phyloP scores from a whole-genome alignment of 495 filamentous ascomycete genomes.

The Bryoglossum gracile region DNA sequence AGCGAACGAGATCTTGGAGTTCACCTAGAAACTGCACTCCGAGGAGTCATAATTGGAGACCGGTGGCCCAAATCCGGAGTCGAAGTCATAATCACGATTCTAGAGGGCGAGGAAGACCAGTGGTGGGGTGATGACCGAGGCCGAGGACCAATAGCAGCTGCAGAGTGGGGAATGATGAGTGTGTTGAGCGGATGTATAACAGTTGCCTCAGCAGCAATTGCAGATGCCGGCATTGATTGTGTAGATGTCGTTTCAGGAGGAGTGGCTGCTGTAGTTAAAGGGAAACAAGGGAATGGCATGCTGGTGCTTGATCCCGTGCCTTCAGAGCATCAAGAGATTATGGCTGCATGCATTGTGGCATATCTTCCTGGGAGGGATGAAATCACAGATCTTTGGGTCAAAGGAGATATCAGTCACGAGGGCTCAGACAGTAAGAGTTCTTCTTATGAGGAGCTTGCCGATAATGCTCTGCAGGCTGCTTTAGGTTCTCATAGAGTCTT shows the following conservation, averaged over 20 bases:
- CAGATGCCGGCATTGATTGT: conserved; percentile 93
- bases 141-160: conserved; percentile 18
- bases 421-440: conserved; percentile 22
- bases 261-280: conserved; percentile 68
- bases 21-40: conserved; percentile 83
- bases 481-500: conserved; percentile 50
- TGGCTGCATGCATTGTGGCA: conserved; percentile 80
- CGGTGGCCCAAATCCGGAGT: conserved; percentile 95
- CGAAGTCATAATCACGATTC: conserved; percentile 82
- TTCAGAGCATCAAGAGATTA: conserved; percentile 66
- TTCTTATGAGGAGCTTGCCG: conserved; percentile 45
- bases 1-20: conserved; percentile 84
- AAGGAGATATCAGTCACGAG: conserved; percentile 55
- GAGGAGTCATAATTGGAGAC: conserved; percentile 83
- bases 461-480: conserved; percentile 59
- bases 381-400: conserved; percentile 89
- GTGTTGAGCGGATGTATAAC: conserved; percentile 89
- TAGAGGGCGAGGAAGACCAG: conserved; percentile 79
- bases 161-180: conserved; percentile 75
- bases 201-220: conserved; percentile 88
- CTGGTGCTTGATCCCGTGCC: conserved; percentile 80
- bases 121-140: conserved; percentile 45
- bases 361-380: conserved; percentile 86
- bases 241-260: conserved; percentile 86
- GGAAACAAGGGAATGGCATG: conserved; percentile 27